phyloP scores from a whole-genome alignment of 768 basidiomycete genomes.

The Lentinula guzmanii region DNA sequence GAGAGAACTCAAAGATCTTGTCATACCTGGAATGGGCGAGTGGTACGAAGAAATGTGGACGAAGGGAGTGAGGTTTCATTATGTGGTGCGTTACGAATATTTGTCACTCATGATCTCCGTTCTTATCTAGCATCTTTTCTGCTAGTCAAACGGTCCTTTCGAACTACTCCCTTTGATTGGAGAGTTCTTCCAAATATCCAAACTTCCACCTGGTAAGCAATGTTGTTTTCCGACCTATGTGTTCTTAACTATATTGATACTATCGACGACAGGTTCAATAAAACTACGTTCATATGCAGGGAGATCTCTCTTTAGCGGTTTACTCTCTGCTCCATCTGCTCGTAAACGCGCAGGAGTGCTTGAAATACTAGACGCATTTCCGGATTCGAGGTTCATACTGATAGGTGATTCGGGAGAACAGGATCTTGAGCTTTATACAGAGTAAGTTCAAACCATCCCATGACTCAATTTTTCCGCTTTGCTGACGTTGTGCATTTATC shows the following conservation, averaged over 20 bases:
- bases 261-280: conserved; percentile 51
- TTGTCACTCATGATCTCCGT: background rate
- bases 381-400: conserved; percentile 70
- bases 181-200: conserved; percentile 67
- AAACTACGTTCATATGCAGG: conserved; percentile 83
- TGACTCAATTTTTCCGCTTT: background rate
- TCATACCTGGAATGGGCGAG: conserved; percentile 78
- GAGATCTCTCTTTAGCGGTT: conserved; percentile 74
- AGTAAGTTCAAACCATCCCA: conserved; percentile 27
- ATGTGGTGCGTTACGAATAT: conserved; percentile 57
- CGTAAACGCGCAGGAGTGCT: conserved; percentile 78
- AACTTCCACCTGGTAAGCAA: conserved; percentile 54
- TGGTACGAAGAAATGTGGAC: conserved; percentile 71
- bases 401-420: conserved; percentile 95
- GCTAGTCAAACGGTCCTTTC: conserved; percentile 82
- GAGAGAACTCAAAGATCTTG: conserved; percentile 68
- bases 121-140: background rate
- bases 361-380: conserved; percentile 74
- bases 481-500: background rate
- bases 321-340: conserved; percentile 18
- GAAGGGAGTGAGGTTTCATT: conserved; percentile 76
- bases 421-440: conserved; percentile 86
- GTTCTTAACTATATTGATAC: background rate
- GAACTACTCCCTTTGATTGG: conserved; percentile 75
- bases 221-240: background rate